Base-by-base conservation (phyloP, 495 filamentous ascomycete genomes). In the Apodospora peruviana region DNA sequence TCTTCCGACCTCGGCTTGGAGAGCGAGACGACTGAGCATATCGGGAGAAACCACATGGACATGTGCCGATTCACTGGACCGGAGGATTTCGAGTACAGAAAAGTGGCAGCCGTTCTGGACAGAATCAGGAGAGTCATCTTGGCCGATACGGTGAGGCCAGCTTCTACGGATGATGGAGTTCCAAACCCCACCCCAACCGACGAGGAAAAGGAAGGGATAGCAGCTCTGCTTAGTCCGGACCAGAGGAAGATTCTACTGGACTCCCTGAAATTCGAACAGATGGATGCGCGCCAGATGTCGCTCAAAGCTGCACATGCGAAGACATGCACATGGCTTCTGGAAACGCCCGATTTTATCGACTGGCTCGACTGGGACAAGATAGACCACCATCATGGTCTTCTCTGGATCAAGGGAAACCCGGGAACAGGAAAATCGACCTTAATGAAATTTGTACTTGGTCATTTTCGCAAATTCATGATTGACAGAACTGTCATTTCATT, bases 331-430 rank as follows among this genome's bases (percentile, higher is more conserved):
- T 83, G 77, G 78, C 48, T 83, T 16, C 52, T 77, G 3, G 48
- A 54, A 1, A 60, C 64, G 5, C 36, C 57, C 1, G 51, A 69
- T n/a, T 80, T 76, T 48, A 16, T 47, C 9, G 45, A 59, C n/a
- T 83, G 77, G 78, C 66, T 79, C 10, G 62, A 76, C 43, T 18
- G 45, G 4, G 34, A n/a, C 5, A 59, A 67, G 25, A 24, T 69
- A 10, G 3, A 17, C 4, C 32, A 74, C 11, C 73, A 76, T 51
- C 57, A 71, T 40, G 76, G 78, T 7, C 67, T 83, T 39, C 41
- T 83, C 14, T 83, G 78, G 79, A 73, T 83, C 37, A 77, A 67
- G 50, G 78, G 78, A 2, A 80, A 82, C 36, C 74, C 78, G 3
- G 78, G 76, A 10, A 58, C 68, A 16, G 78, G 79, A 5, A 82